Evolutionary conservation across 768 basidiomycete genomes (phyloP).

Genomic region (Leccinum subgranulosum): DNA sequence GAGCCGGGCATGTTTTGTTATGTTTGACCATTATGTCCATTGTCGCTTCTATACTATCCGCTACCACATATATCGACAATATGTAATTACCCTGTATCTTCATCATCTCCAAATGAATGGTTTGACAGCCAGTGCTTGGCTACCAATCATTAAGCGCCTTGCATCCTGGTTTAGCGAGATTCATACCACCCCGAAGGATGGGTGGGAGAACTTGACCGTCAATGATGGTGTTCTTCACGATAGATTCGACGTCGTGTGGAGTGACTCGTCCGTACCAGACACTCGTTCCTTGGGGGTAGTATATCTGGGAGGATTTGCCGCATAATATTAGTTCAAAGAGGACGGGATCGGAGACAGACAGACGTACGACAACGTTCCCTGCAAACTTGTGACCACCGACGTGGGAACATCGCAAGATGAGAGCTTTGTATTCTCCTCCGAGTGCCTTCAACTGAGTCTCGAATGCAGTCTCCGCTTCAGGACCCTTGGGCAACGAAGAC

Average conservation of each 20-base stretch:
- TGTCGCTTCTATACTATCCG: conserved; percentile 21
- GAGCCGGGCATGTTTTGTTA: background rate
- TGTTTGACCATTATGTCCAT: conserved; percentile 5
- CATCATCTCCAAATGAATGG: background rate
- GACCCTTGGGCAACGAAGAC: conserved; percentile 7
- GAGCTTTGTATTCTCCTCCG: conserved; percentile 59
- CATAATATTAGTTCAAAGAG: background rate
- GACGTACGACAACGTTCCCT: conserved; percentile 83
- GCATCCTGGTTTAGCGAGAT: conserved; percentile 69
- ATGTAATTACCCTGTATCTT: conserved; percentile 21
- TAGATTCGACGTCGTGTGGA: conserved; percentile 81
- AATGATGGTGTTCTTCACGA: conserved; percentile 86
- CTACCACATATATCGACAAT: conserved; percentile 25
- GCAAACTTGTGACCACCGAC: conserved; percentile 92
- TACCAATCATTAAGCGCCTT: conserved; percentile 73
- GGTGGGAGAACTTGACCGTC: conserved; percentile 80
- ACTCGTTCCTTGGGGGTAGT: conserved; percentile 79
- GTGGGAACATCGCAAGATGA: conserved; percentile 87
- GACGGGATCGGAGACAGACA: conserved; percentile 16
- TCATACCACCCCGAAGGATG: conserved; percentile 82
- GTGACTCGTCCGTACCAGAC: conserved; percentile 96
- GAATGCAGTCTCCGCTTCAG: conserved; percentile 54
- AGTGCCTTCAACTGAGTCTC: conserved; percentile 44
- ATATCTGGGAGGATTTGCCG: conserved; percentile 71
- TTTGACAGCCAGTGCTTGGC: conserved; percentile 3